phyloP scores from a whole-genome alignment of 73 alveolate species.

The Diophrys sp. region DNA sequence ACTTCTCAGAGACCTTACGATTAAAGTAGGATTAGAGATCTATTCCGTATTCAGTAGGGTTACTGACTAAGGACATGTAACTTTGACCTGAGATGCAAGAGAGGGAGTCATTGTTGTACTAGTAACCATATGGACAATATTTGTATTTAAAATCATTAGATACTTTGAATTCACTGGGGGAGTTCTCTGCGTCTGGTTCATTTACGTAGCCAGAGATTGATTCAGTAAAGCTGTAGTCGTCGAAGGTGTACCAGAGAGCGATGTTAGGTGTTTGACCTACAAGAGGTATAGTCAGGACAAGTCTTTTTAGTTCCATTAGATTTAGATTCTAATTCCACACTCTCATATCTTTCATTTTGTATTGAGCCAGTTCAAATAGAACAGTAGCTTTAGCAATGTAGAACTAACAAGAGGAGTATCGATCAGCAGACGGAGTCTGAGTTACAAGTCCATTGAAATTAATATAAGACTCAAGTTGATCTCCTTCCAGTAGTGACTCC shows the following conservation, averaged over 20 bases:
- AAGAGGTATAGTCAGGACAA: background rate
- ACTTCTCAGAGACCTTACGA: background rate
- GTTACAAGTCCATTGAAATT: too few relatives aligned
- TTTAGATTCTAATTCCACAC: background rate
- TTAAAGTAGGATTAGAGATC: background rate
- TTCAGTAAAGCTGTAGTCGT: background rate
- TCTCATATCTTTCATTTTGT: background rate
- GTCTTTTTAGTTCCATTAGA: background rate
- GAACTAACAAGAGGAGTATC: background rate
- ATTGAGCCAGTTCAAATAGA: background rate
- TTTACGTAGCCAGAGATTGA: background rate
- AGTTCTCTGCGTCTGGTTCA: background rate
- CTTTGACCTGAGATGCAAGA: background rate
- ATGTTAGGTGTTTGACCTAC: background rate
- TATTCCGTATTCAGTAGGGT: background rate
- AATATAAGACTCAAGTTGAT: too few relatives aligned
- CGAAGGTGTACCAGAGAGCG: background rate
- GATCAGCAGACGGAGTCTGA: background rate
- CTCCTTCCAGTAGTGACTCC: too few relatives aligned
- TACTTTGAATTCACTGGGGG: background rate
- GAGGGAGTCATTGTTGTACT: background rate
- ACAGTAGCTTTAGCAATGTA: background rate
- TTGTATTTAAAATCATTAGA: background rate
- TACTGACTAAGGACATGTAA: background rate
- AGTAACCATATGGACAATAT: background rate